Percentiles rank a stretch among this genome's conserved stretches.
phyloP scores from a whole-genome alignment of 2,329 filamentous ascomycete species.

The Pyricularia sp. region DNA sequence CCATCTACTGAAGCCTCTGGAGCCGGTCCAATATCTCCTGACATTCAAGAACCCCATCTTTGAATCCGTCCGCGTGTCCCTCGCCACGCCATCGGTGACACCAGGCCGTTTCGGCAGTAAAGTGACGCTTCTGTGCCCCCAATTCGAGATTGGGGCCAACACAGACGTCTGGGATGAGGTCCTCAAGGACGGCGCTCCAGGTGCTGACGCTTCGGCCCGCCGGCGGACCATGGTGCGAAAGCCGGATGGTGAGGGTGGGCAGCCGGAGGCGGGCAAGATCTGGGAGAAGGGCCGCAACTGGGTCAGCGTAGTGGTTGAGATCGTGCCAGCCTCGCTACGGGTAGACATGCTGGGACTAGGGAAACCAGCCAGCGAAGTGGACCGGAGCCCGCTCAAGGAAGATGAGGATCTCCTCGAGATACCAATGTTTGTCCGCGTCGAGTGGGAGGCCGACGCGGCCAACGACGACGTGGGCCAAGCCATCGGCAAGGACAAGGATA shows the following conservation, averaged over 20 bases:
- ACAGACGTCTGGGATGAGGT: slow-evolving; percentile 84
- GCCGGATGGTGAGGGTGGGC: slow-evolving; percentile 17
- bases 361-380: slow-evolving; percentile 19
- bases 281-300: slow-evolving; percentile 91
- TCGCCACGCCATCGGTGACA: slow-evolving; percentile 71
- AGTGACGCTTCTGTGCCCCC: slow-evolving; percentile 85
- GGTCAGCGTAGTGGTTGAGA: slow-evolving; percentile 86
- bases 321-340: slow-evolving; percentile 52
- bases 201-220: background rate
- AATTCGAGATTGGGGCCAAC: slow-evolving; percentile 89
- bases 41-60: slow-evolving; percentile 92
- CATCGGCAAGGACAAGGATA: slow-evolving; percentile 40
- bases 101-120: slow-evolving; percentile 64
- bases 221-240: slow-evolving; percentile 6
- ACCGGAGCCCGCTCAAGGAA: slow-evolving; percentile 35
- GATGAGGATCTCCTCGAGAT: slow-evolving; percentile 68
- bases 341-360: slow-evolving; percentile 20
- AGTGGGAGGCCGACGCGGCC: slow-evolving; percentile 65
- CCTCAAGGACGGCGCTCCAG: slow-evolving; percentile 36
- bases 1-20: slow-evolving; percentile 40
- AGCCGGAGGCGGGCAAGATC: slow-evolving; percentile 82
- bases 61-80: slow-evolving; percentile 72
- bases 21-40: slow-evolving; percentile 65
- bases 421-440: slow-evolving; percentile 81
- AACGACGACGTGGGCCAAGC: slow-evolving; percentile 49